These are phyloP conservation scores for Lepiota brunneoincarnata DNA, from an alignment of 768 basidiomycete genomes.

Conservation along the genomic window DNA sequence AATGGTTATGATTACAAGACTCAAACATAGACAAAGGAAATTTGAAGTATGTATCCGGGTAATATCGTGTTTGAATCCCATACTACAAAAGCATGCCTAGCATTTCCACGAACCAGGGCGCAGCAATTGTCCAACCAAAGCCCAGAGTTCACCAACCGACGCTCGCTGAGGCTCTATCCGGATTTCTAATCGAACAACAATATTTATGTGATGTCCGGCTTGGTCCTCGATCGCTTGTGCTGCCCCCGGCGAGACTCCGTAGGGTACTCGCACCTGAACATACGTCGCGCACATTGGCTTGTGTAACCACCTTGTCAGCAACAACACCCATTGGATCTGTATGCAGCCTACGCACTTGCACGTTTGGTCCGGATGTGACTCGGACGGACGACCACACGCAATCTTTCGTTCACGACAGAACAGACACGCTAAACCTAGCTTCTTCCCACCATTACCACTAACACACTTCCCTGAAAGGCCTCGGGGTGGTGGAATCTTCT, in stretches of 20 bases:
- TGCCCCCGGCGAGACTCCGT: conserved; percentile 8
- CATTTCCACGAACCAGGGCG: too few relatives aligned
- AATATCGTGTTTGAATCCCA: too few relatives aligned
- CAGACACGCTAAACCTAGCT: conserved; percentile 11
- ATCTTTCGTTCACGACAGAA: conserved; percentile 15
- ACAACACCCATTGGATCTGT: too few relatives aligned
- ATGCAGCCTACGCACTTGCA: conserved; percentile 4
- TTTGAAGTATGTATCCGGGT: too few relatives aligned
- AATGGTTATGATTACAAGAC: too few relatives aligned
- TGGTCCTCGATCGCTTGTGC: conserved; percentile 7
- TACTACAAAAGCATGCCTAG: too few relatives aligned
- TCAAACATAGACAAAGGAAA: too few relatives aligned
- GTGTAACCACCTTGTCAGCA: not conserved
- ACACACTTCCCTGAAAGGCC: not conserved
- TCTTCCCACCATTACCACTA: not conserved
- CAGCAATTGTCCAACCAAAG: too few relatives aligned
- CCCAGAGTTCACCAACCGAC: too few relatives aligned
- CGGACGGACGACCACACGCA: conserved; percentile 12
- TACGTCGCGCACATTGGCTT: conserved; percentile 11
- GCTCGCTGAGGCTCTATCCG: too few relatives aligned
- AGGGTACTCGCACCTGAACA: conserved; percentile 11
- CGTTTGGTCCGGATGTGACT: conserved; percentile 7
- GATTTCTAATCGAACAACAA: not conserved
- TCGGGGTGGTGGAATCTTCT: conserved; percentile 6
- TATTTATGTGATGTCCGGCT: not conserved